These are phyloP conservation scores for Cordyceps cateniannulata DNA, from an alignment of 2,329 filamentous ascomycete species.

Conservation along the genomic window DNA sequence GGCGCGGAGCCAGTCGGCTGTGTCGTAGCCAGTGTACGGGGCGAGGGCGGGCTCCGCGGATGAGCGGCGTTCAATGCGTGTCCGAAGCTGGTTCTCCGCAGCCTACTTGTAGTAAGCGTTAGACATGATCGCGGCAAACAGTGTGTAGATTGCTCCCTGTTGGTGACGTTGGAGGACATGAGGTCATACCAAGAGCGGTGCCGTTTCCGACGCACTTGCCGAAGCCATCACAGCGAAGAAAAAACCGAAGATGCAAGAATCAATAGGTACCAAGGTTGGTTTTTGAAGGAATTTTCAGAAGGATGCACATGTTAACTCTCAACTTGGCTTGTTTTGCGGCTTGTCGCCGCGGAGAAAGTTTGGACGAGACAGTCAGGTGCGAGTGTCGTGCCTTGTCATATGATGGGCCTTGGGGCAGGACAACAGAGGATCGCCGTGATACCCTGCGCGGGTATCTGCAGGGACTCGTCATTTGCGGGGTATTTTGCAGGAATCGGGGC, in stretches of 20 bases:
- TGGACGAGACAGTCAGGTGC: neutral
- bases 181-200: neutral
- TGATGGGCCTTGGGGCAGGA: neutral
- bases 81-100: too few relatives aligned
- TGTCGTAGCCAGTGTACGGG: slow-evolving; percentile 1
- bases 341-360: neutral
- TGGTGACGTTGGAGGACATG: neutral
- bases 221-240: neutral
- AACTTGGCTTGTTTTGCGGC: neutral
- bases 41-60: neutral
- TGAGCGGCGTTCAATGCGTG: too few relatives aligned
- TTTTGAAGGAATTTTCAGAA: neutral
- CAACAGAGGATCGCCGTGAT: neutral
- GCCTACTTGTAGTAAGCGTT: too few relatives aligned
- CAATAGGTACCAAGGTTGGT: neutral
- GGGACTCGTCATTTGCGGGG: neutral
- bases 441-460: neutral
- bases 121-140: too few relatives aligned
- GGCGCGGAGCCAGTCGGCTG: slow-evolving; percentile 1
- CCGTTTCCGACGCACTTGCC: neutral
- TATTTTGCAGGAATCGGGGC: too few relatives aligned
- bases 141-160: too few relatives aligned
- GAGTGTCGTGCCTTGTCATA: neutral
- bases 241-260: neutral
- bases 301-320: neutral